Percentiles rank a stretch among this genome's conserved stretches.
Evolutionary conservation across 1,284 basidiomycete species (phyloP).

Genomic region (Boletellus deceptivus): DNA sequence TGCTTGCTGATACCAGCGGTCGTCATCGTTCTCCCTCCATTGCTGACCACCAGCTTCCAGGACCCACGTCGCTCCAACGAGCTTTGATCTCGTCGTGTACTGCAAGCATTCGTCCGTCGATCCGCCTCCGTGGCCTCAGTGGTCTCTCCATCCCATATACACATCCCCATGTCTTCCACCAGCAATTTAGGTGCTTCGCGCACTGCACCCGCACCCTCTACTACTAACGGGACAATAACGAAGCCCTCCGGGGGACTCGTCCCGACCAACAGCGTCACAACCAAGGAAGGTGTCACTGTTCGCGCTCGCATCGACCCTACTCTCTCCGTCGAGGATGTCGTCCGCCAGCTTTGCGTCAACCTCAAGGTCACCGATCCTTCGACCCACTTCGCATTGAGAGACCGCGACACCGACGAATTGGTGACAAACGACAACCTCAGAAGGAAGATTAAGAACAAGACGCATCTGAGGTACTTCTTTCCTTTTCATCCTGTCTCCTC

Average conservation of each 20-base stretch:
- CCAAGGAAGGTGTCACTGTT: conserved; percentile 67
- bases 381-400: conserved; percentile 80
- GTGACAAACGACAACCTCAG: conserved; percentile 89
- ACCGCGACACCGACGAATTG: conserved; percentile 80
- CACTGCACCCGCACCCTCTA: conserved; percentile 22
- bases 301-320: conserved; percentile 79
- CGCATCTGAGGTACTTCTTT: conserved; percentile 70
- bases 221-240: conserved; percentile 42
- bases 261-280: conserved; percentile 79
- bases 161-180: conserved; percentile 19
- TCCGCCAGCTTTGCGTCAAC: conserved; percentile 75
- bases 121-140: not conserved
- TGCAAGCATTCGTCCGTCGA: too few relatives aligned
- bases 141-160: not conserved
- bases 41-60: conserved; percentile 12
- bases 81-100: not conserved
- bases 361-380: conserved; percentile 83
- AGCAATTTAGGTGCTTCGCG: conserved; percentile 35
- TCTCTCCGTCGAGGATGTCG: conserved; percentile 75
- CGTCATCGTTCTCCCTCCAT: not conserved
- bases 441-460: conserved; percentile 78
- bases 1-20: conserved; percentile 34
- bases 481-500: not conserved
- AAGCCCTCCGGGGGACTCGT: conserved; percentile 48
- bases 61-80: not conserved